Evolutionary conservation across 1,284 basidiomycete genomes (phyloP), one percentile per base, ranked within the genome.

Genomic region (Tetrapyrgos nigripes): DNA sequence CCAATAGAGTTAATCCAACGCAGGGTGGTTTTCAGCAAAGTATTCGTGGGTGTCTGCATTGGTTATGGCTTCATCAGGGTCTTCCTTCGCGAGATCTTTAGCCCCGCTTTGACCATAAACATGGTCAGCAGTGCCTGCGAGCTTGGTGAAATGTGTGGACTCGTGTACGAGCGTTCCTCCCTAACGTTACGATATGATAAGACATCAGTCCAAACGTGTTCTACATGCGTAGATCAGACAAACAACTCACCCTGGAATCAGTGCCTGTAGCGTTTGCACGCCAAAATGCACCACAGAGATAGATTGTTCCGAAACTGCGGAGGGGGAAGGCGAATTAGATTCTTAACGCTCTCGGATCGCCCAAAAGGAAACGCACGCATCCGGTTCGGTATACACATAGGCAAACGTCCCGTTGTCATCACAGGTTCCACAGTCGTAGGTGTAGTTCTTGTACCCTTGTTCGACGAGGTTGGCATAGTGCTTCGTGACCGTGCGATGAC

Each of bases 11-110:
- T n/a, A n/a, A n/a, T n/a, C n/a, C n/a, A n/a, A n/a, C n/a, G n/a
- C n/a, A n/a, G n/a, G n/a, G n/a, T n/a, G n/a, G 72, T 83, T 82
- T 75, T 84, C 82, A 31, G 80, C 77, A 60, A 82, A 83, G 71
- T 83, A 83, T 65, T 84, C 82, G 66, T 82, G 79, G 53, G 63
- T 76, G 66, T 83, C 81, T 14, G 81, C 81, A 64, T 84, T 84
- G 26, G 61, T 31, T 58, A 82, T 68, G 1, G 80, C 81, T 27
- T 70, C 9, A 48, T 57, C 57, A 4, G 79, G 73, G 66, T 73
- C 72, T 67, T 71, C 75, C 48, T 65, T 69, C 1, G 81, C 79
- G 24, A 83, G 70, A 4, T 62, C 50, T 70, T 76, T 75, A 50
- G 73, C 73, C 1, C 58, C 70, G 31, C 64, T 60, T 65, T 81